Base-by-base conservation (phyloP, 176 grass and related monocot genomes). In the Aegilops speltoides region DNA sequence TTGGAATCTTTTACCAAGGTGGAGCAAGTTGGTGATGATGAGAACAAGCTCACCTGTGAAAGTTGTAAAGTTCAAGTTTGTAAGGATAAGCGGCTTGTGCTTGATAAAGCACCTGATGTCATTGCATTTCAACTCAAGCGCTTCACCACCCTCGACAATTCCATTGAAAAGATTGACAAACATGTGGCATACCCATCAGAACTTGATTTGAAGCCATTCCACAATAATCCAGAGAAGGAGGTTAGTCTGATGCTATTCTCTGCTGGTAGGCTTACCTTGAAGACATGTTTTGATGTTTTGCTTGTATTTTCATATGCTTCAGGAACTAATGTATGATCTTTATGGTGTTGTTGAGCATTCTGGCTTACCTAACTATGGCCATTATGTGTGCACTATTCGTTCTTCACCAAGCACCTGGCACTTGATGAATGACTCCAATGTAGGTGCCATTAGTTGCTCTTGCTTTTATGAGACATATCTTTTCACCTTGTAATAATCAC, bases 71-170 rank as follows among this genome's bases (percentile, higher is more conserved):
- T 83, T 86, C 67, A 85, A 74, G 97, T 94, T 88, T 80, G 61
- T 17, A 96, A 94, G 93, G 82, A 94, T 41, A 99, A 99, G 37
- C 90, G 93, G 40, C 93, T 99, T 77, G 91, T 85, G 79, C 70
- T 99, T 28, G 82, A 99, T 78, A 70, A 68, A 89, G 70, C 89
- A 84, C 97, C 94, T 11, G 88, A 96, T 87, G 92, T 94, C 31
- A 22, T 99, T 61, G 90, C 79, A 33, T 79, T 99, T 79, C 97
- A 99, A 76, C 85, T 99, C n/a, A 99, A 99, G 83, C 91, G 97
- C 56, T 99, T 99, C 73, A 93, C 90, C 77, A 94, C 52, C 40
- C 63, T 88, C 76, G 90, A 90, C 8, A 38, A 65, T 48, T 86
- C n/a, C 0, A 68, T 89, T 76, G 80, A 89, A 54, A 99, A 99